Conservation (phyloP, 2,329 filamentous ascomycete genomes). For the Cordyceps javanica region DNA sequence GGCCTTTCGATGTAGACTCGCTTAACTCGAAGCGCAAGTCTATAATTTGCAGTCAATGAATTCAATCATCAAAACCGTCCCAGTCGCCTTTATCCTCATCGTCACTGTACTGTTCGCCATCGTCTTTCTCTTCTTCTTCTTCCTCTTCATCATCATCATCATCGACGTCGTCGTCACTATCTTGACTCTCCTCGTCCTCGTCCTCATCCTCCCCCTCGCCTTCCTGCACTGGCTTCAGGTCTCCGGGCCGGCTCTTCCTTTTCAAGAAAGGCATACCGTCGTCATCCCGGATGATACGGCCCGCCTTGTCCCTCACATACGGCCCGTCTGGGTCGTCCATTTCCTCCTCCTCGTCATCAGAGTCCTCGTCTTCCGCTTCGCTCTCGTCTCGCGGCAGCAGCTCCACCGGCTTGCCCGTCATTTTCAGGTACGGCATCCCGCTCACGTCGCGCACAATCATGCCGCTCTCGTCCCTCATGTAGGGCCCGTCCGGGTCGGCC, state of each 20-base stretch:
- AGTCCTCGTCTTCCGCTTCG: conserved; percentile 27
- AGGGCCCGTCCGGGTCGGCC: conserved; percentile 37
- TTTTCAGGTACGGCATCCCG: conserved; percentile 32
- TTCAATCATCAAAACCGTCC: conserved; percentile 19
- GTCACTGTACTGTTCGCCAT: background rate
- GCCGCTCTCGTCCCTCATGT: conserved; percentile 49
- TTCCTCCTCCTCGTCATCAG: conserved; percentile 14
- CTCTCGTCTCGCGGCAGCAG: conserved; percentile 22
- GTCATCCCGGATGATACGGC: conserved; percentile 41
- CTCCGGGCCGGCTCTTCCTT: conserved; percentile 27
- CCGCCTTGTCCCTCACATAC: conserved; percentile 48
- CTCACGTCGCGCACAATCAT: conserved; percentile 39
- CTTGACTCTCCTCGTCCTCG: conserved; percentile 19
- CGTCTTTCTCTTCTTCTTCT: background rate
- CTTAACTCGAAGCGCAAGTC: background rate
- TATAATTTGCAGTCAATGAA: background rate
- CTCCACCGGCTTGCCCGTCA: conserved; percentile 26
- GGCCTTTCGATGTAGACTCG: background rate
- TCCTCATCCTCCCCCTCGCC: conserved; percentile 29
- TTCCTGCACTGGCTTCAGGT: conserved; percentile 17
- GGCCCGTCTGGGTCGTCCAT: conserved; percentile 35
- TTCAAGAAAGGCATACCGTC: conserved; percentile 33
- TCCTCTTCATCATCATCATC: background rate
- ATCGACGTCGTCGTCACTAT: conserved; percentile 12
- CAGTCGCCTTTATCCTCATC: background rate